These are phyloP conservation scores for Microsporum ferrugineum DNA, from an alignment of 2,329 filamentous ascomycete species.

Conservation along the genomic window DNA sequence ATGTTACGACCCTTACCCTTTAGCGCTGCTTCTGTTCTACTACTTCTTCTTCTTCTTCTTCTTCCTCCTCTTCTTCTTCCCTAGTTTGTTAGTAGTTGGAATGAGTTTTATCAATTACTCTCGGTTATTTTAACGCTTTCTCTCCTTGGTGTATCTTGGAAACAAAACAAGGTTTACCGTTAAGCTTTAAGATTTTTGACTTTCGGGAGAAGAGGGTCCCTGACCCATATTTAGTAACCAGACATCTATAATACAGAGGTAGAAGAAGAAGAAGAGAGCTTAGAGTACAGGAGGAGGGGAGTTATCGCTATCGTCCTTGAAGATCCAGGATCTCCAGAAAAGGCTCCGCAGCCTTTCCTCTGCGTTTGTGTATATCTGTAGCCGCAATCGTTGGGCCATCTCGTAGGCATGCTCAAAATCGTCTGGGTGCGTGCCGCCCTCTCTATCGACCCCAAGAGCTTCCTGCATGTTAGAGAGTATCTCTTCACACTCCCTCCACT, in stretches of 20 bases:
- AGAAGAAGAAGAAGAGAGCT: not conserved
- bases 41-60: not conserved
- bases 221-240: not conserved
- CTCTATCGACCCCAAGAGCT: conserved; percentile 7
- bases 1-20: not conserved
- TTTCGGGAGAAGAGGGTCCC: not conserved
- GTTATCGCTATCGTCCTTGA: conserved; percentile 10
- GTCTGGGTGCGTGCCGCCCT: conserved; percentile 11
- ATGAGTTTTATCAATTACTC: too few species aligned
- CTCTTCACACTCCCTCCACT: conserved; percentile 13
- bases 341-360: conserved; percentile 4
- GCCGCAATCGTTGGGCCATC: conserved; percentile 4
- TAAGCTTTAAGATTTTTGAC: not conserved
- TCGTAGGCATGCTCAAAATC: conserved; percentile 11
- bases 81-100: too few species aligned
- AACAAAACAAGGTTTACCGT: not conserved
- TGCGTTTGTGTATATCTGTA: not conserved
- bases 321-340: conserved; percentile 9
- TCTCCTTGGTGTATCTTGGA: too few species aligned
- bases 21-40: not conserved
- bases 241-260: not conserved
- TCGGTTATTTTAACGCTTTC: too few species aligned
- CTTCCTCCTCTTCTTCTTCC: too few species aligned
- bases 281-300: not conserved
- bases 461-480: conserved; percentile 5